Evolutionary conservation across 345 rosid genomes (phyloP).

Genomic region (Camelina sativa): DNA sequence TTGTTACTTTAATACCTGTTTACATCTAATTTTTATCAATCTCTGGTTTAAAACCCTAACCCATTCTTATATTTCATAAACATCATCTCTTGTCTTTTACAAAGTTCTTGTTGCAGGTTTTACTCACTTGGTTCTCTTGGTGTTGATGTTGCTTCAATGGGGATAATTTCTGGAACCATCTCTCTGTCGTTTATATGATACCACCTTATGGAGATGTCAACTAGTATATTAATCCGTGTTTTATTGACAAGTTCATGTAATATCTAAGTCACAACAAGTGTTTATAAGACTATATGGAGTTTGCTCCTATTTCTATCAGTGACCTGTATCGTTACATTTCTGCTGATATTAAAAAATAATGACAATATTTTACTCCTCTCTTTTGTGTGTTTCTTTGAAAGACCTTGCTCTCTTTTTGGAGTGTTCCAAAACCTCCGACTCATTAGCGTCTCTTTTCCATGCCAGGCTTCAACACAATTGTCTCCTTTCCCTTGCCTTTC

Average conservation of each 20-base stretch:
- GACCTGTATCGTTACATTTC: not conserved
- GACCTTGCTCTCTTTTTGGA: not conserved
- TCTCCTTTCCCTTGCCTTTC: not conserved
- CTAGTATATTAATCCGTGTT: too few relatives aligned
- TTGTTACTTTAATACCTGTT: slow-evolving; percentile 66
- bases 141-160: too few relatives aligned
- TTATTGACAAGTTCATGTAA: not conserved
- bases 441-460: not conserved
- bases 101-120: too few relatives aligned
- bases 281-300: not conserved
- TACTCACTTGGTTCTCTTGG: too few relatives aligned
- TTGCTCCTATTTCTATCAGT: not conserved
- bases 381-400: not conserved
- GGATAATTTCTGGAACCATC: too few relatives aligned
- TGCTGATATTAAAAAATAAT: not conserved
- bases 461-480: not conserved
- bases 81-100: too few relatives aligned
- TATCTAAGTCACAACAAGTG: not conserved
- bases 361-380: not conserved
- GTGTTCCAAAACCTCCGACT: not conserved
- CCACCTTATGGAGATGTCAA: too few relatives aligned
- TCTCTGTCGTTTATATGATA: too few relatives aligned
- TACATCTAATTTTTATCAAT: slow-evolving; percentile 27
- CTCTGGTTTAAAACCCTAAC: too few relatives aligned
- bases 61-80: too few relatives aligned